Evolutionary conservation across 2,329 filamentous ascomycete species (phyloP).

Genomic region (Sporothrix phasma): DNA sequence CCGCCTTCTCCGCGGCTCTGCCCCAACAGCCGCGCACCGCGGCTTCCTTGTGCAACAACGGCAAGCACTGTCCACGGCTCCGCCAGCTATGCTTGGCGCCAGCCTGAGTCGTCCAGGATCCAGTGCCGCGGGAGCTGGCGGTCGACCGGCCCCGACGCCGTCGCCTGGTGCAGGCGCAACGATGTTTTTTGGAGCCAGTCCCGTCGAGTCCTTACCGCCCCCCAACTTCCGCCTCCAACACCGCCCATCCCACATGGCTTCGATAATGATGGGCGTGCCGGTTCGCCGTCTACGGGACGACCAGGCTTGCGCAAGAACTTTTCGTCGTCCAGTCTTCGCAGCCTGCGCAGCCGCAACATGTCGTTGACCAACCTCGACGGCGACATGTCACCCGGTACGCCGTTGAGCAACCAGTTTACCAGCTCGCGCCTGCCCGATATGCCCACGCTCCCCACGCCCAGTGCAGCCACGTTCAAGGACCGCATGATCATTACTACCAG

Average conservation of each 20-base stretch:
- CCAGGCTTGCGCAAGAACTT: constrained; percentile 54
- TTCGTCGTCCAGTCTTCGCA: constrained; percentile 60
- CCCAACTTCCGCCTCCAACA: constrained; percentile 25
- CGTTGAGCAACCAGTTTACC: constrained; percentile 58
- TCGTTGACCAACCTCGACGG: constrained; percentile 55
- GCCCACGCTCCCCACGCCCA: constrained; percentile 58
- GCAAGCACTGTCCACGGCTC: constrained; percentile 31
- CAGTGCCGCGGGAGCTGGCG: constrained; percentile 22
- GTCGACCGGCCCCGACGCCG: constrained; percentile 28
- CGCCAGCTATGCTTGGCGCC: not conserved
- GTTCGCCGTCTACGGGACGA: constrained; percentile 42
- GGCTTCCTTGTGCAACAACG: constrained; percentile 33
- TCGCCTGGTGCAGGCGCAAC: constrained; percentile 19
- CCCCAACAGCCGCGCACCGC: constrained; percentile 25
- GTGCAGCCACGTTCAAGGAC: constrained; percentile 50
- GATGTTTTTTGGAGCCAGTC: constrained; percentile 20
- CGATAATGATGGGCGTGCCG: constrained; percentile 30
- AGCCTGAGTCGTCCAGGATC: constrained; percentile 22
- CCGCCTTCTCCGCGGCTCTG: constrained; percentile 6
- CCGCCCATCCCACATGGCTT: constrained; percentile 26
- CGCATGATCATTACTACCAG: constrained; percentile 42
- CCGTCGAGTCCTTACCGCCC: constrained; percentile 21
- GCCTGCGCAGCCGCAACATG: constrained; percentile 64
- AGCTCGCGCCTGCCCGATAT: constrained; percentile 42
- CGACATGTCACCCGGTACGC: constrained; percentile 64